Evolutionary conservation across 2,329 filamentous ascomycete species (phyloP).

Genomic region (Botrytis sinoallii): DNA sequence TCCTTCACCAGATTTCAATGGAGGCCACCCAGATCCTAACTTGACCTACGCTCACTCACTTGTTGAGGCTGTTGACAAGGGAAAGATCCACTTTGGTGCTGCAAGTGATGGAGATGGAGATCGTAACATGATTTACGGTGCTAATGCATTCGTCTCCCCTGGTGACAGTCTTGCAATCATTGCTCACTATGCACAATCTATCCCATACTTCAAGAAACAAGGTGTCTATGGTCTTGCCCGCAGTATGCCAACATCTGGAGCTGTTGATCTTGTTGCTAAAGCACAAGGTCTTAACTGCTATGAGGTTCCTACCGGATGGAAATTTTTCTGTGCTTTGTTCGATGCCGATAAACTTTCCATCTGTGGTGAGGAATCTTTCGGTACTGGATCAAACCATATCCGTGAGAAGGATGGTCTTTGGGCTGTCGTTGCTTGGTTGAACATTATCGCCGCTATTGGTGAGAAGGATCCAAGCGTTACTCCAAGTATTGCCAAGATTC

Average conservation of each 20-base stretch:
- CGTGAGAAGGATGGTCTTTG: constrained; percentile 98
- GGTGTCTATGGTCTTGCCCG: constrained; percentile 93
- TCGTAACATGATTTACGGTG: constrained; percentile 99
- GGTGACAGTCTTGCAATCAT: constrained; percentile 98
- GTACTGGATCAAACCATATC: constrained; percentile 97
- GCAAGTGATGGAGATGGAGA: constrained; percentile 97
- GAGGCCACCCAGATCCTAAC: constrained; percentile 96
- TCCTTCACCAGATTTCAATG: constrained; percentile 91
- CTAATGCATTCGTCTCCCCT: constrained; percentile 92
- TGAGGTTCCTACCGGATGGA: constrained; percentile 98
- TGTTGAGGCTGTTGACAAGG: constrained; percentile 89
- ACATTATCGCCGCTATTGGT: constrained; percentile 94
- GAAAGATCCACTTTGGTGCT: constrained; percentile 90
- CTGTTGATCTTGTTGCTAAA: constrained; percentile 93
- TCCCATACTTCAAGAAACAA: constrained; percentile 98
- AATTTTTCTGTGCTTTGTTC: constrained; percentile 97
- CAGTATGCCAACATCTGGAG: constrained; percentile 95
- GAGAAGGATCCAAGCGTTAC: constrained; percentile 75
- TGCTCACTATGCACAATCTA: constrained; percentile 91
- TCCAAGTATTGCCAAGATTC: constrained; percentile 92
- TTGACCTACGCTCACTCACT: constrained; percentile 94
- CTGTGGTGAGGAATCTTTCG: constrained; percentile 97
- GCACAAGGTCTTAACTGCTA: constrained; percentile 89
- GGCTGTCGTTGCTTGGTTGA: constrained; percentile 96
- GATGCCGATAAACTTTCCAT: constrained; percentile 96